Evolutionary conservation across 331 rosid species (phyloP), one percentile per base, ranked within the genome.

Genomic region (Quercus tomentella): DNA sequence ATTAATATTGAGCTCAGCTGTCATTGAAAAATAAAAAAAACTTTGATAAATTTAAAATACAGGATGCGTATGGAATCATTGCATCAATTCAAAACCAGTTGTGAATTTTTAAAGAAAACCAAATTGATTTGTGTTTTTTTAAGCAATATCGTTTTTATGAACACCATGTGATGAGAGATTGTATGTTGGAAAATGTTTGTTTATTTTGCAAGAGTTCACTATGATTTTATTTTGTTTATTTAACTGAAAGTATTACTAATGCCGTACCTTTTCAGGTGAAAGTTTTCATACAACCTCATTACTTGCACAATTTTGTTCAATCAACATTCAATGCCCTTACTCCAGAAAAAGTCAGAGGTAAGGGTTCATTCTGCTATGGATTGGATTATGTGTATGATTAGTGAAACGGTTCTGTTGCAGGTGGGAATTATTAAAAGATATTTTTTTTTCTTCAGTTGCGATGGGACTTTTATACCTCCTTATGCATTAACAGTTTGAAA

Each of bases 291-390:
- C 97, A 96, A 76, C 97, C 97, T 71, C 81, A 92, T 84, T 96
- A 96, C 89, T 82, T 92, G 80, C 88, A 96, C 60, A 96, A 96
- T 84, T 96, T 96, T 79, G 98, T 96, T 86, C 99, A 96, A 84
- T 58, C 99, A 75, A 72, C 99, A 33, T 93, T 93, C 87, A 79
- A 86, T 78, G 97, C 98, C 58, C 85, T 96, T 43, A 84, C 98
- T 52, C 87, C 85, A 43, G 97, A 92, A 81, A 89, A 93, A 86
- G 94, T 96, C 73, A 87, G 92, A 88, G 99, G 99, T 96, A 55
- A 23, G 80, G 76, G 57, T 77, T 61, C 4, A 17, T 7, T 77
- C 37, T 15, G 17, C 33, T 41, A 5, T 7, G 23, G 20, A n/a
- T 4, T 67, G 72, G 52, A n/a, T 66, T 66, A 31, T 12, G 14